Evolutionary conservation across 306 rosid species (phyloP).

Genomic region (Prunus campanulata): DNA sequence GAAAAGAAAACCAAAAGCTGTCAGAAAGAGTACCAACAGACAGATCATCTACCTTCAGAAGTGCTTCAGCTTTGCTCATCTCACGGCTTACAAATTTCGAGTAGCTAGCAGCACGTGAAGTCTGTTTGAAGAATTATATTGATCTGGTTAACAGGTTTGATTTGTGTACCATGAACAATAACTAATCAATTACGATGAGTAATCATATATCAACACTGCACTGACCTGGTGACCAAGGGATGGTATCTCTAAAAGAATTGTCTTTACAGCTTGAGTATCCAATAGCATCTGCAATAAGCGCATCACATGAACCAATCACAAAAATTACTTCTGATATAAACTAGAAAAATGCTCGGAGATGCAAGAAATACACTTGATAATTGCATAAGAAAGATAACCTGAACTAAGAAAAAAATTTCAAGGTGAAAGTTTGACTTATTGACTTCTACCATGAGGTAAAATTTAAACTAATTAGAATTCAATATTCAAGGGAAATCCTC

Average conservation of each 20-base stretch:
- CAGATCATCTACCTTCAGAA: constrained; percentile 66
- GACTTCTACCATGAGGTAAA: background rate
- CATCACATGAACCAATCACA: constrained; percentile 17
- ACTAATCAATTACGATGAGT: constrained; percentile 3
- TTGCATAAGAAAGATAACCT: background rate
- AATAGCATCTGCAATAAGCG: constrained; percentile 76
- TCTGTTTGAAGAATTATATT: constrained; percentile 41
- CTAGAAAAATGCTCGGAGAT: background rate
- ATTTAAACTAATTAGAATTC: constrained; percentile 2
- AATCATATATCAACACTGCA: background rate
- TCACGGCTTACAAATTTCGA: constrained; percentile 95
- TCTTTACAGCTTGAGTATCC: constrained; percentile 99
- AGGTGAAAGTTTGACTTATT: background rate
- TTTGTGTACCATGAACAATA: constrained; percentile 9
- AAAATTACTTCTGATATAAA: constrained; percentile 10
- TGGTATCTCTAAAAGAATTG: constrained; percentile 94
- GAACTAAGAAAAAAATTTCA: background rate
- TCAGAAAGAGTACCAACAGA: constrained; percentile 9
- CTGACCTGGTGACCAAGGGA: constrained; percentile 96
- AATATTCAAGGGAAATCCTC: constrained; percentile 7
- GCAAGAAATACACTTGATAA: background rate
- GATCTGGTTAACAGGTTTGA: constrained; percentile 17
- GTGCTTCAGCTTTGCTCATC: constrained; percentile 99
- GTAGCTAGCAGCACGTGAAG: constrained; percentile 90
- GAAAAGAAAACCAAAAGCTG: constrained; percentile 7